These are phyloP conservation scores for Gossypium australe DNA, from an alignment of 345 rosid species.

Conservation along the genomic window DNA sequence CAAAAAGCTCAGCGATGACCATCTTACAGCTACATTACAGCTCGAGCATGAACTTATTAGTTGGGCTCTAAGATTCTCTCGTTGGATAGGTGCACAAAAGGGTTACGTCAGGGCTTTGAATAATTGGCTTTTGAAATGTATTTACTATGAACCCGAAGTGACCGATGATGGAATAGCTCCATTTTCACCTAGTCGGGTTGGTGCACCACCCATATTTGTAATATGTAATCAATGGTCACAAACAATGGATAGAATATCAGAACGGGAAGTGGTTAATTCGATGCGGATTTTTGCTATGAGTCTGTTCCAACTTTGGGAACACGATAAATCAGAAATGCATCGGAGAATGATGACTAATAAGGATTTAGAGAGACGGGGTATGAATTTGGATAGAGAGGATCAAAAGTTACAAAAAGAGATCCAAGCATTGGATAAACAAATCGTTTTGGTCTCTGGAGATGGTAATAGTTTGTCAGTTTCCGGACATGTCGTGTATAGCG, in stretches of 20 bases:
- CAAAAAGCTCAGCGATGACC: slow-evolving; percentile 55
- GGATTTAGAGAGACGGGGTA: slow-evolving; percentile 58
- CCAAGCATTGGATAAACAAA: slow-evolving; percentile 84
- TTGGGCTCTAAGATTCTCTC: slow-evolving; percentile 69
- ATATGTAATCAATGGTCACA: slow-evolving; percentile 96
- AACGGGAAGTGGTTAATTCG: slow-evolving; percentile 76
- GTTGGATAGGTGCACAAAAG: slow-evolving; percentile 80
- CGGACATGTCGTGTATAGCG: slow-evolving; percentile 59
- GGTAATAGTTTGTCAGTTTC: slow-evolving; percentile 25
- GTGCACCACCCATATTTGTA: slow-evolving; percentile 90
- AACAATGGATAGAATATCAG: slow-evolving; percentile 71
- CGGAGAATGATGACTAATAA: slow-evolving; percentile 44
- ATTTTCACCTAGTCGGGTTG: slow-evolving; percentile 92
- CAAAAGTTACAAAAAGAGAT: slow-evolving; percentile 81
- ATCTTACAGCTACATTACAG: slow-evolving; percentile 58
- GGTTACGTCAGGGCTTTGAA: slow-evolving; percentile 70
- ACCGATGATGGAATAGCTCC: slow-evolving; percentile 78
- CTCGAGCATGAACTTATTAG: slow-evolving; percentile 72
- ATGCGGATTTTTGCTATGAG: slow-evolving; percentile 57
- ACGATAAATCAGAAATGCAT: slow-evolving; percentile 51
- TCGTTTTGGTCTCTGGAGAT: slow-evolving; percentile 43
- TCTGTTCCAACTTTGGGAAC: slow-evolving; percentile 81
- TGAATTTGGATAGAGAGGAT: slow-evolving; percentile 66
- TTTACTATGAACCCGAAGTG: slow-evolving; percentile 81
- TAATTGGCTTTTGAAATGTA: slow-evolving; percentile 79